phyloP scores from a whole-genome alignment of 1,139 yeast species.

The Pneumocystis sp. region DNA sequence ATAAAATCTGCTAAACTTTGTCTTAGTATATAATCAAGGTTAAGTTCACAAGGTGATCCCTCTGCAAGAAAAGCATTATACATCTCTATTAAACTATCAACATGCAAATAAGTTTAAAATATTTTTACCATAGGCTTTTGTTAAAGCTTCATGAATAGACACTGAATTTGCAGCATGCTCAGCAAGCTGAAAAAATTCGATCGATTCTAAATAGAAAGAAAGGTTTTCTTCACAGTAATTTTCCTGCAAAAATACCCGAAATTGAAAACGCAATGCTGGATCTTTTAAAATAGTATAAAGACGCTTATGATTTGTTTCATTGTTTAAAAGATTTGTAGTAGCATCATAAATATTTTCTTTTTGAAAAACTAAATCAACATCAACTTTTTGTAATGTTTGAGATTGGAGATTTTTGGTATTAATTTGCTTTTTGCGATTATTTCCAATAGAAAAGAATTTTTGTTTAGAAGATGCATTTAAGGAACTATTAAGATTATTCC shows the following conservation, averaged over 20 bases:
- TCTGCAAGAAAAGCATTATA: slow-evolving; percentile 53
- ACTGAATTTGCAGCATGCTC: slow-evolving; percentile 17
- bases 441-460: background rate
- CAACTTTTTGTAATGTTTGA: background rate
- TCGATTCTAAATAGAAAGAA: slow-evolving; percentile 50
- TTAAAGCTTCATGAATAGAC: slow-evolving; percentile 10
- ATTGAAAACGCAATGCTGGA: slow-evolving; percentile 63
- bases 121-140: slow-evolving; percentile 12
- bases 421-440: background rate
- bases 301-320: slow-evolving; percentile 14
- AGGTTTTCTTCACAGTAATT: slow-evolving; percentile 65
- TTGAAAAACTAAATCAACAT: background rate
- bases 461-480: background rate
- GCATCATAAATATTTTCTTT: background rate
- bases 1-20: slow-evolving; percentile 35
- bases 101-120: slow-evolving; percentile 16
- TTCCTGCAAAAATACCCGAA: slow-evolving; percentile 45
- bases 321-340: background rate
- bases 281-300: slow-evolving; percentile 45
- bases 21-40: slow-evolving; percentile 48
- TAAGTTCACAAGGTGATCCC: slow-evolving; percentile 58
- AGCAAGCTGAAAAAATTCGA: slow-evolving; percentile 19
- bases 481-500: slow-evolving; percentile 20
- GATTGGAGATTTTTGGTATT: background rate
- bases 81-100: slow-evolving; percentile 25